These are phyloP conservation scores for Penicillium rolfsii DNA, from an alignment of 2,329 filamentous ascomycete species.

Conservation along the genomic window DNA sequence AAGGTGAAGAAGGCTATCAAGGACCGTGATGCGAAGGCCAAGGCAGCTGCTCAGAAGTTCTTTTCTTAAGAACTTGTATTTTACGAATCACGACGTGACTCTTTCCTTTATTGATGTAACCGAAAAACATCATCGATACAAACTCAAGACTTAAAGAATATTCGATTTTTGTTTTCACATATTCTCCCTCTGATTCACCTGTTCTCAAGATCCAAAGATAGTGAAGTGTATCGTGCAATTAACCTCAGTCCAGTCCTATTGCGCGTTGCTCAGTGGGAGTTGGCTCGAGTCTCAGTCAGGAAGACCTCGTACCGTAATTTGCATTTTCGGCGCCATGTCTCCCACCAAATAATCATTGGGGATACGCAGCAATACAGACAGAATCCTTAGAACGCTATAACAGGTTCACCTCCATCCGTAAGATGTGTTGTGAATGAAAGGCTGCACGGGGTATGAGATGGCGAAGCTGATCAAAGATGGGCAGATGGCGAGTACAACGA, in stretches of 20 bases:
- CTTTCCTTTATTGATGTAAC: slow-evolving; percentile 29
- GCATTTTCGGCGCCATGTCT: slow-evolving; percentile 37
- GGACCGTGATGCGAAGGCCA: slow-evolving; percentile 81
- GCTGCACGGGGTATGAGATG: slow-evolving; percentile 46
- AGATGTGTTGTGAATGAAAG: slow-evolving; percentile 44
- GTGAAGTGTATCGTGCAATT: too few species aligned
- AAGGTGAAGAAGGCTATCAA: slow-evolving; percentile 76
- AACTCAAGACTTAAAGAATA: slow-evolving; percentile 6
- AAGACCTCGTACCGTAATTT: slow-evolving; percentile 34
- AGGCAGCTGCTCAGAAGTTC: slow-evolving; percentile 90
- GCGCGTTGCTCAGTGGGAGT: background rate
- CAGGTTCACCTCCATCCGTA: slow-evolving; percentile 41
- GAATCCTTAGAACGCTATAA: slow-evolving; percentile 38
- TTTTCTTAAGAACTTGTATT: slow-evolving; percentile 59
- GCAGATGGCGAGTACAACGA: slow-evolving; percentile 44
- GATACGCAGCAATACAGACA: slow-evolving; percentile 30
- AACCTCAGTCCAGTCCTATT: too few species aligned
- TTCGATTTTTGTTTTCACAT: background rate
- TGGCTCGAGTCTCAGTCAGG: slow-evolving; percentile 25
- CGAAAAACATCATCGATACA: slow-evolving; percentile 25
- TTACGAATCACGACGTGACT: slow-evolving; percentile 33
- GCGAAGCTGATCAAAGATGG: slow-evolving; percentile 41
- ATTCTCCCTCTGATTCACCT: too few species aligned
- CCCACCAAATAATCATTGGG: slow-evolving; percentile 41
- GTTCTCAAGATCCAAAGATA: too few species aligned